phyloP scores from a whole-genome alignment of 495 filamentous ascomycete genomes.

The Penicillium turbatum region DNA sequence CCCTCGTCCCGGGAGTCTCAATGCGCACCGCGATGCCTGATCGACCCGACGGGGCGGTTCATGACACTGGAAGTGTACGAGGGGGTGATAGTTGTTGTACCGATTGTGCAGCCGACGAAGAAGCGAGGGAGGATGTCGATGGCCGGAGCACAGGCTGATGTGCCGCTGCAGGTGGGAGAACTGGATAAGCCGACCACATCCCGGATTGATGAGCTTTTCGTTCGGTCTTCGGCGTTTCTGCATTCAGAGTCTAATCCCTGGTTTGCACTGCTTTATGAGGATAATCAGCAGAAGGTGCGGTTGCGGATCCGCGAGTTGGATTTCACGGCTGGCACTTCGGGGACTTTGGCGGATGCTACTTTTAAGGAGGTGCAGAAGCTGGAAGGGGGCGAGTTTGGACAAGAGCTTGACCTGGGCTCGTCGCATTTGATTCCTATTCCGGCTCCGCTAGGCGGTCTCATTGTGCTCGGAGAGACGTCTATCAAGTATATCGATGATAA shows the following conservation, averaged over 20 bases:
- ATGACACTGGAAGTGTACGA: constrained; percentile 87
- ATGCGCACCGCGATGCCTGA: constrained; percentile 67
- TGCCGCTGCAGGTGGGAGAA: constrained; percentile 46
- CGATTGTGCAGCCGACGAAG: constrained; percentile 60
- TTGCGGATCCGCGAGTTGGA: constrained; percentile 57
- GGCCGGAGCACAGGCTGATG: constrained; percentile 25
- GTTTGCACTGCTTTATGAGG: constrained; percentile 80
- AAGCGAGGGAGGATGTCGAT: constrained; percentile 36
- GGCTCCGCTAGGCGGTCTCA: constrained; percentile 60
- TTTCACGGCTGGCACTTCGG: constrained; percentile 44
- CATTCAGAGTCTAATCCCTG: constrained; percentile 69
- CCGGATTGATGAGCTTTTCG: constrained; percentile 80
- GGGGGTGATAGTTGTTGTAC: constrained; percentile 74
- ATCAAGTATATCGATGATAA: constrained; percentile 77
- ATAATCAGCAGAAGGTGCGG: constrained; percentile 57
- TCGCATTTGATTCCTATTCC: constrained; percentile 82
- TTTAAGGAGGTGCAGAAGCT: constrained; percentile 45
- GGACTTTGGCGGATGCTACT: constrained; percentile 45
- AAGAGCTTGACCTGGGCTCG: constrained; percentile 68
- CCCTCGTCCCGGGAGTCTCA: constrained; percentile 74
- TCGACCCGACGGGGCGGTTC: constrained; percentile 77
- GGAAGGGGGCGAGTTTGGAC: constrained; percentile 35
- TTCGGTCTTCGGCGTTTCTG: constrained; percentile 77
- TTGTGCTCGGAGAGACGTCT: constrained; percentile 80
- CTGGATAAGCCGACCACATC: constrained; percentile 67